Evolutionary conservation across 2,329 filamentous ascomycete species (phyloP), one percentile per base, ranked within the genome.

Genomic region (Fonsecaea pedrosoi): DNA sequence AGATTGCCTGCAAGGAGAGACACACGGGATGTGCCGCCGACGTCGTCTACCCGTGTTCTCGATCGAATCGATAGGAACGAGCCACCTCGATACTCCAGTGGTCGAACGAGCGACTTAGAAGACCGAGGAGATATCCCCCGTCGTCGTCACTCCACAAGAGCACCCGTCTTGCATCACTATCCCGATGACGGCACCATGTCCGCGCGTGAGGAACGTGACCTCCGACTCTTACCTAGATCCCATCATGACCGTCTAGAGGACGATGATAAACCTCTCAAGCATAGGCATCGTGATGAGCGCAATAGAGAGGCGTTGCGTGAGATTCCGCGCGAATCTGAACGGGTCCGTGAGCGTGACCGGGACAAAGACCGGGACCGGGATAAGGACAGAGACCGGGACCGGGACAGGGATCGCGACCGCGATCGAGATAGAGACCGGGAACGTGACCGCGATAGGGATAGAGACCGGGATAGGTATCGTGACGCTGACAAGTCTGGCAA

Each of bases 111-210:
- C 48, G 69, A 72, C 48, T 65, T 61, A 7, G 71, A 72, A 34
- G 72, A 74, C 13, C 63, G 70, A 21, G 56, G 45, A 4, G 69
- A 67, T 30, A 15, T 61, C 13, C 64, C 65, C 5, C 60, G 64
- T 13, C 62, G 70, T 13, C 66, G 67, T 10, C 62, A 68, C 48
- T 69, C 69, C 10, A 62, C 42, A 13, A 70, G 65, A 58, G 60
- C 63, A 32, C 70, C 72, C 32, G 71, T 74, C 13, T 48, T 72
- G 32, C 69, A 73, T 67, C 72, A 74, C 21, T 66, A 70, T 62
- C 70, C 67, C 6, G 71, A 73, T 9, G 72, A 73, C 34, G 70
- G 65, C 37, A 67, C 70, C 56, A 62, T 69, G 9, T 68, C 67
- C 7, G 59, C 67, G 8, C 61, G 65, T 60, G 68, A 69, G 12